Evolutionary conservation across 805 yeast genomes (phyloP).

Genomic region (Yarrowia divulgata): DNA sequence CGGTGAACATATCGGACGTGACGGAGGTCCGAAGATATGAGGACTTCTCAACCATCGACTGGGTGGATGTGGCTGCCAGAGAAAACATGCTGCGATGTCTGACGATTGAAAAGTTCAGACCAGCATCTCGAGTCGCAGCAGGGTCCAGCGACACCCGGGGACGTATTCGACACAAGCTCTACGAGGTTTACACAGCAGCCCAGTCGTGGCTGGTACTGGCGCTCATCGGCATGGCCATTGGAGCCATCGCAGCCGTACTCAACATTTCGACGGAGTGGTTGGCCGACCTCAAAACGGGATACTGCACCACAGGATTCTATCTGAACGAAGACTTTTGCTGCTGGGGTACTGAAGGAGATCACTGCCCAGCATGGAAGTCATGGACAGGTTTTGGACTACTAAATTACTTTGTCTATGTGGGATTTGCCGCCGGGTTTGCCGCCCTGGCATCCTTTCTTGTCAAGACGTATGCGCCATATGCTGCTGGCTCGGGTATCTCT

Average conservation of each 20-base stretch:
- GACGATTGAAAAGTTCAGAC: constrained; percentile 40
- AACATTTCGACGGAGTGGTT: constrained; percentile 87
- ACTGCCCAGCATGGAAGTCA: constrained; percentile 71
- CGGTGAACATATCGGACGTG: constrained; percentile 38
- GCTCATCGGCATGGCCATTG: constrained; percentile 76
- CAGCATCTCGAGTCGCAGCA: constrained; percentile 40
- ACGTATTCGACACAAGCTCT: constrained; percentile 37
- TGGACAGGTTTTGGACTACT: constrained; percentile 60
- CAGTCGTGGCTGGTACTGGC: constrained; percentile 80
- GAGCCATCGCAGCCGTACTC: constrained; percentile 80
- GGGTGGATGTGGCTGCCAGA: constrained; percentile 63
- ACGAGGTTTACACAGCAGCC: constrained; percentile 47
- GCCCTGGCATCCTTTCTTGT: constrained; percentile 72
- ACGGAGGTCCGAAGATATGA: constrained; percentile 57
- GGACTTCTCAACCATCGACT: constrained; percentile 60
- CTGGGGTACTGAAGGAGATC: constrained; percentile 58
- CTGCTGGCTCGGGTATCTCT: constrained; percentile 97
- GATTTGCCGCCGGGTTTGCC: constrained; percentile 68
- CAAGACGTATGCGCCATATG: constrained; percentile 76
- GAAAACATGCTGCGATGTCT: constrained; percentile 48
- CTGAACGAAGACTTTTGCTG: constrained; percentile 83
- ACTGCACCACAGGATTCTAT: constrained; percentile 73
- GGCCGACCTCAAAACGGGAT: constrained; percentile 79
- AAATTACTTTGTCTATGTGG: constrained; percentile 63
- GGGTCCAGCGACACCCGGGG: constrained; percentile 40